phyloP scores from a whole-genome alignment of 495 filamentous ascomycete species.

The Aspergillus ostianus region DNA sequence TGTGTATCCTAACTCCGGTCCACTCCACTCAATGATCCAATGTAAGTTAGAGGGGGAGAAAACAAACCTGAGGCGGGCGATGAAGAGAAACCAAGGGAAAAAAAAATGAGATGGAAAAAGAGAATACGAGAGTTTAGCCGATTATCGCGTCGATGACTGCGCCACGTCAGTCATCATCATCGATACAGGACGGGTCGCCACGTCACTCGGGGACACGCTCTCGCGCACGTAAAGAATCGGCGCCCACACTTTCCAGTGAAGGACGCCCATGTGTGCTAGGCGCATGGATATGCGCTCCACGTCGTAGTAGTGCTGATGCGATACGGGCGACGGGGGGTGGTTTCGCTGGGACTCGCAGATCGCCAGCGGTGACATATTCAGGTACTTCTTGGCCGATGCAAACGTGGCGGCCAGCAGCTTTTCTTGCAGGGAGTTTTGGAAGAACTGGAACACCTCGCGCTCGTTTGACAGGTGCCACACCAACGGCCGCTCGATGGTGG shows the following conservation, averaged over 20 bases:
- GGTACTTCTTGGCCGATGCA: slow-evolving; percentile 34
- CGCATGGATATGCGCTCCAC: slow-evolving; percentile 68
- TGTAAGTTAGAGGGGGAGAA: neutral
- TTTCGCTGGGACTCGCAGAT: slow-evolving; percentile 48
- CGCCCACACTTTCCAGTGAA: slow-evolving; percentile 89
- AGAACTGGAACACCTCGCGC: slow-evolving; percentile 34
- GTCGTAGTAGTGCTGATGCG: slow-evolving; percentile 44
- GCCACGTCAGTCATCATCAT: slow-evolving; percentile 14
- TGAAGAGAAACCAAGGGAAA: slow-evolving; percentile 10
- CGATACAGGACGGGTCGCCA: slow-evolving; percentile 16
- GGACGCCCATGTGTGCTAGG: slow-evolving; percentile 71
- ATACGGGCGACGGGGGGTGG: slow-evolving; percentile 21
- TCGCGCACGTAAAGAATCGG: slow-evolving; percentile 60
- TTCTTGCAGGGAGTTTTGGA: slow-evolving; percentile 32
- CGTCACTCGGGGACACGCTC: slow-evolving; percentile 28
- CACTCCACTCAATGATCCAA: neutral
- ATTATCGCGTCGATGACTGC: slow-evolving; percentile 3
- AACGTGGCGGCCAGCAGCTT: slow-evolving; percentile 37
- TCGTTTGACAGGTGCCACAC: slow-evolving; percentile 41
- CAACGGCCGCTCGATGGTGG: slow-evolving; percentile 35
- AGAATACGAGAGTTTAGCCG: neutral
- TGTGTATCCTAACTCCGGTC: neutral
- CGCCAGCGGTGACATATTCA: slow-evolving; percentile 42
- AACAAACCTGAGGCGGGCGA: neutral
- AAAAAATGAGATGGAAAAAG: slow-evolving; percentile 7